Base-by-base conservation (phyloP, 768 basidiomycete genomes). In the Fistulinella prunicolor region DNA sequence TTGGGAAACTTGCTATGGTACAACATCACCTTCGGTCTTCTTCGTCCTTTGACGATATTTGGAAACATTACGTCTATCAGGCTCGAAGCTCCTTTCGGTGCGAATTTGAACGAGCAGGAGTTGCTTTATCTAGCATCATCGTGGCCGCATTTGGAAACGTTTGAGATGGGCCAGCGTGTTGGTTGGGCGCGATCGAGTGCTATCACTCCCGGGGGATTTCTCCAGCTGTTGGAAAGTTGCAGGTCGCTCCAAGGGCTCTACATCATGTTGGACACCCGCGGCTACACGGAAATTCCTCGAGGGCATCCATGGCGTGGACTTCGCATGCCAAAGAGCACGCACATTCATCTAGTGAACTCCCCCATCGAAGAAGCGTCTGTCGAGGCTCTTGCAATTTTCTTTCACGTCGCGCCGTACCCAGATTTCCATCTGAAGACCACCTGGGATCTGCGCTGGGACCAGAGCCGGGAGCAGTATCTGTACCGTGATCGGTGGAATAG, bases 171-270 rank as follows among this genome's bases (percentile, higher is more conserved):
- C 12, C 1, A 10, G 3, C 7, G 46, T 4, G 8, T 6, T 30
- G 49, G 45, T 21, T 58, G 57, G 48, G 14, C 29, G 6, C 1
- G 24, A n/a, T 42, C 34, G 9, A 48, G 52, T 3, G 49, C 10
- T 8, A 45, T 60, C 39, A 53, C 54, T 4, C 53, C 46, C 1
- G 16, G 9, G 1, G 50, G 58, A 14, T 53, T 59, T 22, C 9
- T 50, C 24, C 47, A 35, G 22, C 30, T 59, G 12, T 2, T 60
- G 19, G 54, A 57, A 23, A 50, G 19, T n/a, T 58, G 51, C 35
- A 47, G 43, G 28, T 58, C 37, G 2, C 56, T 59, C 16, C 37
- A 24, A 19, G n/a, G 19, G 9, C n/a, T 59, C 12, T 13, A 0
- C 23, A 21, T 51, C 21, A 46, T 13, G 24, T 16, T 55, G 9